phyloP scores from a whole-genome alignment of 2,329 filamentous ascomycete genomes.

The Coniochaeta sp. region DNA sequence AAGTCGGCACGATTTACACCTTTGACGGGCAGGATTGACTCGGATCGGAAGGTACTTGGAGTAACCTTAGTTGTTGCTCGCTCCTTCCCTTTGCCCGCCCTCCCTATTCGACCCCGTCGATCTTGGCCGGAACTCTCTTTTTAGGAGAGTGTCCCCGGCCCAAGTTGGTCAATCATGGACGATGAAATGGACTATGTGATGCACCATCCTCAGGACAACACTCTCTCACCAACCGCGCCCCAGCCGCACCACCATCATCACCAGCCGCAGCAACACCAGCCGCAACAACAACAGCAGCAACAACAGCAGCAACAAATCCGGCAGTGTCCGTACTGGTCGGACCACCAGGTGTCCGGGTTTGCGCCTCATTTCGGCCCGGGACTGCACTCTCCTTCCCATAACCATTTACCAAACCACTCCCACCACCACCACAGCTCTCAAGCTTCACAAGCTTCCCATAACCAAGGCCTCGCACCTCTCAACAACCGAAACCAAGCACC shows the following conservation, averaged over 20 bases:
- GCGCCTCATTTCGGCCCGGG: not conserved
- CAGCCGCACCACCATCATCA: conserved; percentile 5
- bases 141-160: not conserved
- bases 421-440: too few species aligned
- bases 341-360: not conserved
- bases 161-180: conserved; percentile 10
- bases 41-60: not conserved
- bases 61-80: not conserved
- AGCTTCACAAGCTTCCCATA: not conserved
- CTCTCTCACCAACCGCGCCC: conserved; percentile 4
- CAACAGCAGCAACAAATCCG: conserved; percentile 4
- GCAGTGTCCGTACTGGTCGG: conserved; percentile 1
- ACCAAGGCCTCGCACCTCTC: not conserved
- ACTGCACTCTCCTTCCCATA: not conserved
- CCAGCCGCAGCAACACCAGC: conserved; percentile 7
- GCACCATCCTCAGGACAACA: conserved; percentile 13
- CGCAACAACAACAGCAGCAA: conserved; percentile 6
- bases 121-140: not conserved
- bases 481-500: not conserved
- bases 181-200: conserved; percentile 25
- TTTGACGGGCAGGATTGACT: too few species aligned
- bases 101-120: not conserved
- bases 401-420: not conserved
- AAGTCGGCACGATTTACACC: not conserved
- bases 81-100: conserved; percentile 4